Conservation (phyloP, 2,329 filamentous ascomycete species). For the Lecanicillium sp. region DNA sequence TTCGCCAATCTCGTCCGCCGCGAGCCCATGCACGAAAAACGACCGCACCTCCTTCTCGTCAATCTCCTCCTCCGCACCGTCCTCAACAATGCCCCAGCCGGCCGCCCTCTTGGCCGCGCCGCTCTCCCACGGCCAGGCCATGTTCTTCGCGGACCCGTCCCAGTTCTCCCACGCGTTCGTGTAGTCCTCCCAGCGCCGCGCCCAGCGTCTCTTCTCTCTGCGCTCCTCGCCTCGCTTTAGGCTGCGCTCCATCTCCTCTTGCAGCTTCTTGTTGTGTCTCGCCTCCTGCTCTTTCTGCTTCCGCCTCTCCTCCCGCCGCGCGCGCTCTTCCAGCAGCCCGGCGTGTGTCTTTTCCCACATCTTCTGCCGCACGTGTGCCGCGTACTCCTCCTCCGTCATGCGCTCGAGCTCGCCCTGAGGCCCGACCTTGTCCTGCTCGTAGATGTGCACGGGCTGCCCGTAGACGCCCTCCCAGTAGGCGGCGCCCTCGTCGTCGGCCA, state of each 20-base stretch:
- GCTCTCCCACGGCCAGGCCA: constrained; percentile 60
- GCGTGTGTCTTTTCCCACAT: constrained; percentile 98
- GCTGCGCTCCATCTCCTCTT: constrained; percentile 62
- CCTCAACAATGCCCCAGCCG: constrained; percentile 44
- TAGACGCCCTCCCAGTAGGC: constrained; percentile 96
- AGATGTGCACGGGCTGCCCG: constrained; percentile 86
- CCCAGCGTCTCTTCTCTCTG: constrained; percentile 47
- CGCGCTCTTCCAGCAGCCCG: constrained; percentile 71
- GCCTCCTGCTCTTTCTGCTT: constrained; percentile 47
- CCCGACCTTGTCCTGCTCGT: constrained; percentile 45
- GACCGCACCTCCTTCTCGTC: constrained; percentile 54
- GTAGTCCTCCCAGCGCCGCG: constrained; percentile 61
- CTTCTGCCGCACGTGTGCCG: constrained; percentile 70
- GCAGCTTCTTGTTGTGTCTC: constrained; percentile 44
- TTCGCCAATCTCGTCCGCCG: constrained; percentile 37
- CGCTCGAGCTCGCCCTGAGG: constrained; percentile 59
- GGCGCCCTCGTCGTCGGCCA: constrained; percentile 94
- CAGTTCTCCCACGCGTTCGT: constrained; percentile 53
- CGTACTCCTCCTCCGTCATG: constrained; percentile 93
- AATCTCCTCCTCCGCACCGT: constrained; percentile 45
- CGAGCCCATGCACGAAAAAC: constrained; percentile 57
- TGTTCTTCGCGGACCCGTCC: constrained; percentile 35
- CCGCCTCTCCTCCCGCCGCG: constrained; percentile 49
- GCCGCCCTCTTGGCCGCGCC: constrained; percentile 4
- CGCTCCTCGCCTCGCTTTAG: constrained; percentile 62